These are phyloP conservation scores for Rusavskia elegans DNA, from an alignment of 495 filamentous ascomycete genomes.

Conservation along the genomic window DNA sequence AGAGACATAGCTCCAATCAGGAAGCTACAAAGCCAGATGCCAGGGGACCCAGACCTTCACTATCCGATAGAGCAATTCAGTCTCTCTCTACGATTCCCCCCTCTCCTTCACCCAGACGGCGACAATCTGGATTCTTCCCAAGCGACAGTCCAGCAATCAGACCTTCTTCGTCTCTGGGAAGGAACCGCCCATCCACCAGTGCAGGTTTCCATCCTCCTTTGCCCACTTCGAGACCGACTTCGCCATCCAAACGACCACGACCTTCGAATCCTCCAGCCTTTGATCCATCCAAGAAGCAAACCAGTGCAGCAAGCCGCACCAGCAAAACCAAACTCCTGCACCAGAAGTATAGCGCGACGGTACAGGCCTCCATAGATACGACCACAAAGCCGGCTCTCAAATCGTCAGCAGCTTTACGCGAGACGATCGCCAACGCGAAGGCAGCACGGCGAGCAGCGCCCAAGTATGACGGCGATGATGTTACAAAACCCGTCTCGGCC, in stretches of 20 bases:
- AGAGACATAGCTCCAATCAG: background rate
- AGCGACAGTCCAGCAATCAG: slow-evolving; percentile 39
- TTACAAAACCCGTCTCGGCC: background rate
- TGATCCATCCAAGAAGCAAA: slow-evolving; percentile 14
- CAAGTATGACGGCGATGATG: background rate
- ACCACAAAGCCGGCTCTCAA: slow-evolving; percentile 32
- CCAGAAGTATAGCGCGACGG: background rate
- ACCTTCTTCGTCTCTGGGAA: slow-evolving; percentile 37
- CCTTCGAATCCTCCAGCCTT: background rate
- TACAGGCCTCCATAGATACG: slow-evolving; percentile 12
- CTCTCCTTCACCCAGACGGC: slow-evolving; percentile 39
- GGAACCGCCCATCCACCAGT: slow-evolving; percentile 32
- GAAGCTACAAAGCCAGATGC: background rate
- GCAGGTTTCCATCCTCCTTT: slow-evolving; percentile 16
- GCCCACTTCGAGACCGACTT: slow-evolving; percentile 7
- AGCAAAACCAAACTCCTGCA: slow-evolving; percentile 17
- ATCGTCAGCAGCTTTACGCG: slow-evolving; percentile 67
- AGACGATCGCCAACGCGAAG: slow-evolving; percentile 88
- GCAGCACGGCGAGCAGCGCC: slow-evolving; percentile 55
- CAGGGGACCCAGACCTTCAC: slow-evolving; percentile 28
- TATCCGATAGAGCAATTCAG: slow-evolving; percentile 55
- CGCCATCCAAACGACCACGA: slow-evolving; percentile 14
- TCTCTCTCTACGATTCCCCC: slow-evolving; percentile 47
- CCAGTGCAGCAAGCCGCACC: slow-evolving; percentile 14
- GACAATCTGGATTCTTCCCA: slow-evolving; percentile 46